phyloP scores from a whole-genome alignment of 306 rosid species.

The Fragaria nilgerrensis region DNA sequence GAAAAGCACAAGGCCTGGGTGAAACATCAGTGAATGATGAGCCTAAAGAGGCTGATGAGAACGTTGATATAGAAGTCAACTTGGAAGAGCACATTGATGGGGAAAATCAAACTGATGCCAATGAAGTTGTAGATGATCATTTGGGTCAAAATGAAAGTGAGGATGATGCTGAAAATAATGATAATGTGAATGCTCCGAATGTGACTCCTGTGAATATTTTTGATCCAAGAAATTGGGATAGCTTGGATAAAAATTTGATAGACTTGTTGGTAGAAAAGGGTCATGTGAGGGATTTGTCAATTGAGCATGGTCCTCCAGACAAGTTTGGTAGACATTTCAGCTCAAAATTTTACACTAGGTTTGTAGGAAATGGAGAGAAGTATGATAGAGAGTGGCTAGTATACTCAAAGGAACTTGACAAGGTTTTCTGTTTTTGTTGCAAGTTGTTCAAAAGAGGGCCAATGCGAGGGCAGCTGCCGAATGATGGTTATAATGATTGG shows the following conservation, averaged over 20 bases:
- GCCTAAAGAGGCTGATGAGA: too few species aligned
- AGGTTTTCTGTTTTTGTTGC: constrained; percentile 2
- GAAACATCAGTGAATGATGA: not conserved
- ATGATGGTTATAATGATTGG: constrained; percentile 4
- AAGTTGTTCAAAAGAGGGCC: not conserved
- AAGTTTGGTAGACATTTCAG: constrained; percentile 2
- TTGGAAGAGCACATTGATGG: not conserved
- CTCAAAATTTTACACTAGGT: not conserved
- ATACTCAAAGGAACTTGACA: constrained; percentile 8
- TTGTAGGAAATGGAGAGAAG: not conserved
- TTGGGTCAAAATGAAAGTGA: not conserved
- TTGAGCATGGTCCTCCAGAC: not conserved
- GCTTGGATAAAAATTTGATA: not conserved
- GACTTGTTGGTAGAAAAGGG: not conserved
- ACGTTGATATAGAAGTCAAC: too few species aligned
- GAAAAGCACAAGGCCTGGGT: not conserved
- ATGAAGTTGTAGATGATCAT: not conserved
- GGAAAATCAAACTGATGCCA: not conserved
- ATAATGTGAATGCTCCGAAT: not conserved
- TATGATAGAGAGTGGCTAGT: not conserved
- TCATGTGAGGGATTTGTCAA: constrained; percentile 6
- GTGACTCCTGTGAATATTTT: not conserved
- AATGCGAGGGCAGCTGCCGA: not conserved
- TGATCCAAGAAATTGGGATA: not conserved
- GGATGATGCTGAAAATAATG: not conserved